phyloP scores from a whole-genome alignment of 768 basidiomycete species.

The Phanerochaete carnosa region DNA sequence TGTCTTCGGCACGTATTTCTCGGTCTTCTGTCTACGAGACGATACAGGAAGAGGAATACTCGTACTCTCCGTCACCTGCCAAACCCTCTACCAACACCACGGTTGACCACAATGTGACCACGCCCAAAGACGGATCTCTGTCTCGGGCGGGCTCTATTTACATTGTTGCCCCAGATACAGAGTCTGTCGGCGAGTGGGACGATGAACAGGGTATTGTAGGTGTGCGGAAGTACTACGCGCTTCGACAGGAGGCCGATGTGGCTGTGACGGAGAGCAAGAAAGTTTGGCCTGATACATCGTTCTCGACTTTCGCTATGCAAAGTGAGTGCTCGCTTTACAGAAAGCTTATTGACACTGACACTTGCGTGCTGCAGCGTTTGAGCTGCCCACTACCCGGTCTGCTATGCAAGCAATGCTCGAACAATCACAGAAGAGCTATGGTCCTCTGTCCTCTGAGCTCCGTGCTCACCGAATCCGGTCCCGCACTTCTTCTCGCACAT shows the following conservation, averaged over 20 bases:
- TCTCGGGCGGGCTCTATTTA: conserved; percentile 36
- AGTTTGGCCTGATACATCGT: conserved; percentile 67
- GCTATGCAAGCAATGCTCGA: conserved; percentile 74
- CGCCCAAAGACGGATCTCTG: not conserved
- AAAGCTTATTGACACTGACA: conserved; percentile 1
- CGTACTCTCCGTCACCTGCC: conserved; percentile 23
- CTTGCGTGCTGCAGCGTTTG: conserved; percentile 48
- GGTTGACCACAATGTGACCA: not conserved
- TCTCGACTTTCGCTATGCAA: conserved; percentile 70
- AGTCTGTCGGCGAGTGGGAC: conserved; percentile 49
- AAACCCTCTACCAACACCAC: conserved; percentile 5
- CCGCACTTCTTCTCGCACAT: conserved; percentile 66
- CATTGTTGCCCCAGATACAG: conserved; percentile 49
- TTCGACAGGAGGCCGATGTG: conserved; percentile 64
- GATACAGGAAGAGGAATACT: conserved; percentile 66
- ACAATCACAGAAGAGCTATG: conserved; percentile 67
- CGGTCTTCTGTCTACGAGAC: conserved; percentile 75
- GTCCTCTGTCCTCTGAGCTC: conserved; percentile 71
- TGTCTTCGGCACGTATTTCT: conserved; percentile 60
- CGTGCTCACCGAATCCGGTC: conserved; percentile 60
- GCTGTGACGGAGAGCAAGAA: conserved; percentile 66
- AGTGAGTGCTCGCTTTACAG: conserved; percentile 42
- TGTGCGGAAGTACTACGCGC: conserved; percentile 63
- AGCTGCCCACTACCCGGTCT: conserved; percentile 59
- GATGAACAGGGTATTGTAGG: conserved; percentile 66